Base-by-base conservation (phyloP, 306 rosid genomes). In the Hippophae gyantsensis region DNA sequence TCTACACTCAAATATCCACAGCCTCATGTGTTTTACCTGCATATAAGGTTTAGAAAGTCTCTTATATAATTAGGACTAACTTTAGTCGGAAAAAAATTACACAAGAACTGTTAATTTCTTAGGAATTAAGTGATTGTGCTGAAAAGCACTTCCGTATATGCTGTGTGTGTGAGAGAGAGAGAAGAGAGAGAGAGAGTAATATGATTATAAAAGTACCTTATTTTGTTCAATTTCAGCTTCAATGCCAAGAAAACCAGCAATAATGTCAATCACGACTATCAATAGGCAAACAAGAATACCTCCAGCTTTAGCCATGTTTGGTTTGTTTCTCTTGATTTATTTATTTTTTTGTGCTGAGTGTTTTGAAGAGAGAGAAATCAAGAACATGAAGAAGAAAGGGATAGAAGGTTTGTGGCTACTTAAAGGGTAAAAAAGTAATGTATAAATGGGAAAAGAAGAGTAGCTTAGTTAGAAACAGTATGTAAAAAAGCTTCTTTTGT, bases 241-340 rank as follows among this genome's bases (percentile, higher is more conserved):
- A 65, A 92, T 80, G 61, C 89, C 95, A 46, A 92, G 95, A 55
- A 85, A 83, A 50, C 95, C 98, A 0, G 93, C 96, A 1, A 63
- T 69, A 52, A 66, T 64, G 40, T 92, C 98, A 75, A 85, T 9
- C 10, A 69, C 14, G 72, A 83, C 69, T 62, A 92, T 70, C 66
- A 70, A 23, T 52, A 83, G 40, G 71, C 95, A 83, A 62, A 87
- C 54, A 7, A 92, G 74, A 75, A 80, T 72, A 61, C 82, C 81
- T 32, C 50, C 61, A 65, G 71, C 83, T 57, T 52, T 65, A 43
- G 56, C 77, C 96, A 92, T 92, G 38, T 69, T 67, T 69, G 45
- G 8, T 38, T 13, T 5, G 63, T 4, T 43, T 46, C 53, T 42
- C 48, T 59, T 48, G 65, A 41, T 54, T 57, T 18, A 0, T 18